Evolutionary conservation across 306 rosid species (phyloP).

Genomic region (Vigna hirtella): DNA sequence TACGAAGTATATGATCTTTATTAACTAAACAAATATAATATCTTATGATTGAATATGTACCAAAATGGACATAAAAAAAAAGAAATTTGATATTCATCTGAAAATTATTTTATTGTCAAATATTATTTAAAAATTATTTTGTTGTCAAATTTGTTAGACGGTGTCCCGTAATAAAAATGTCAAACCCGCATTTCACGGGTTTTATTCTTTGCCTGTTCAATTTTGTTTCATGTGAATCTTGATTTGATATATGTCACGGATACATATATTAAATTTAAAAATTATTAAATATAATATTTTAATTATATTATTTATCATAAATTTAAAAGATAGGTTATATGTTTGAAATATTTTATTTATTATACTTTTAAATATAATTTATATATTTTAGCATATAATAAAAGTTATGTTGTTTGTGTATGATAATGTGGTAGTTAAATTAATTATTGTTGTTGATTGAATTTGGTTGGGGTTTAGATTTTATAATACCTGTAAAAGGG

Average conservation of each 20-base stretch:
- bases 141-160: not conserved
- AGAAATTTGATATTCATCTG: not conserved
- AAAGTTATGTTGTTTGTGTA: too few species aligned
- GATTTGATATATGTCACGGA: too few species aligned
- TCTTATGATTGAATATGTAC: not conserved
- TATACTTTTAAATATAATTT: too few species aligned
- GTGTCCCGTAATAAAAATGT: not conserved
- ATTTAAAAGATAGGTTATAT: too few species aligned
- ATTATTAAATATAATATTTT: too few species aligned
- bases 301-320: too few species aligned
- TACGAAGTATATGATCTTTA: not conserved
- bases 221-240: not conserved
- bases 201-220: not conserved
- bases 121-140: too few species aligned
- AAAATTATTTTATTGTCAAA: not conserved
- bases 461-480: not conserved
- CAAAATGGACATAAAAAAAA: too few species aligned
- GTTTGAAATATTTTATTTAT: not conserved
- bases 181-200: not conserved
- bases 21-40: not conserved
- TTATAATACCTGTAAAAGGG: not conserved
- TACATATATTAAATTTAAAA: too few species aligned
- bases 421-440: too few species aligned
- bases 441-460: too few species aligned
- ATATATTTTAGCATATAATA: too few species aligned